Percentiles rank a stretch among this genome's conserved stretches.
Conservation (phyloP, 2,329 filamentous ascomycete genomes). For the Cladosporium sp. region DNA sequence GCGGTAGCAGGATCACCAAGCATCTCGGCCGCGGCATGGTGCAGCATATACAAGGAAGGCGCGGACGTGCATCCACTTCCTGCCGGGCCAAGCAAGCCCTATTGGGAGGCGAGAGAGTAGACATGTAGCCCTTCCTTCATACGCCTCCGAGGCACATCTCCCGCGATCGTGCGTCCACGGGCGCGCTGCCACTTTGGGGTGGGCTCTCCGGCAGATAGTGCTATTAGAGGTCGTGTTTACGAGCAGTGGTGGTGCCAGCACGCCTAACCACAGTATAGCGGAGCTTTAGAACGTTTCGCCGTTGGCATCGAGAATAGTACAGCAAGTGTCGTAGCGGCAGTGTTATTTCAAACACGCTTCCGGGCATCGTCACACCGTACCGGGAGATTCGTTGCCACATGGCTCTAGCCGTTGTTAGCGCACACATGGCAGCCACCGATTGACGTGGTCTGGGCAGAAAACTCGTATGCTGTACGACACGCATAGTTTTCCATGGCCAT, state of each 20-base stretch:
- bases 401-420: constrained; percentile 18
- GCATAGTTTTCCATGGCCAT: background rate
- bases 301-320: background rate
- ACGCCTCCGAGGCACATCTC: constrained; percentile 11
- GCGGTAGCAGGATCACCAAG: constrained; percentile 18
- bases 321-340: background rate
- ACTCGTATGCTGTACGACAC: constrained; percentile 17
- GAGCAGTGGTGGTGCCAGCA: background rate
- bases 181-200: constrained; percentile 6
- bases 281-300: background rate
- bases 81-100: constrained; percentile 12
- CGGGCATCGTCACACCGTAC: constrained; percentile 13
- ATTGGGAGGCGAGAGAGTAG: background rate
- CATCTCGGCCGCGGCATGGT: constrained; percentile 14
- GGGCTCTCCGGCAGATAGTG: background rate
- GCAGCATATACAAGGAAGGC: background rate
- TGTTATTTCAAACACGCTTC: constrained; percentile 3
- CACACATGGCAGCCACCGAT: constrained; percentile 17
- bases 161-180: constrained; percentile 9
- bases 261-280: background rate
- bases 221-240: background rate
- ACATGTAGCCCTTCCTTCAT: constrained; percentile 11
- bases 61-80: constrained; percentile 7
- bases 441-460: constrained; percentile 6
- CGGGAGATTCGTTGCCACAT: constrained; percentile 18